Conservation (phyloP, 441 rosid species). For the Gossypium davidsonii region DNA sequence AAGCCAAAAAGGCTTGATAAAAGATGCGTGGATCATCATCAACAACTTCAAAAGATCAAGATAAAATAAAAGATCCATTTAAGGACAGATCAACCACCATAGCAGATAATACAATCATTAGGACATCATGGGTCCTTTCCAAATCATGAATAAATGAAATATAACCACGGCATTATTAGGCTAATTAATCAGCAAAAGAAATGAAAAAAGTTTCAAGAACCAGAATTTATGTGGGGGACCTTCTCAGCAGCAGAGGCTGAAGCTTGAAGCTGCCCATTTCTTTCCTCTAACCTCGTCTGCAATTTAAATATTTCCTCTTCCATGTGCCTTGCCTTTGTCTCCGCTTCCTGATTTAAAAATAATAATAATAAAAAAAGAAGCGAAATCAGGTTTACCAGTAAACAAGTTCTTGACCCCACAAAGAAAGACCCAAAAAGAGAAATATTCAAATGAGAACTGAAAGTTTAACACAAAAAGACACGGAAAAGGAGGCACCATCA, state of each 20-base stretch:
- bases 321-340: slow-evolving; percentile 58
- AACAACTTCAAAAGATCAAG: slow-evolving; percentile 15
- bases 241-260: slow-evolving; percentile 64
- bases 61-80: slow-evolving; percentile 10
- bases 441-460: slow-evolving; percentile 17
- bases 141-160: not conserved
- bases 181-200: slow-evolving; percentile 9
- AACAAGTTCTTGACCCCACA: slow-evolving; percentile 24
- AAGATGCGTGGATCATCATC: not conserved
- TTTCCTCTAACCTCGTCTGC: slow-evolving; percentile 53
- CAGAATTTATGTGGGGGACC: slow-evolving; percentile 34
- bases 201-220: not conserved
- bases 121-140: not conserved
- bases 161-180: not conserved
- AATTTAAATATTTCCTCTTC: slow-evolving; percentile 49
- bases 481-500: slow-evolving; percentile 7
- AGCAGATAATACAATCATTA: slow-evolving; percentile 3
- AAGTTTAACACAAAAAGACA: not conserved
- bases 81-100: slow-evolving; percentile 8
- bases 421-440: slow-evolving; percentile 8
- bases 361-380: not conserved
- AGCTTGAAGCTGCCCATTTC: slow-evolving; percentile 52
- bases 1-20: slow-evolving; percentile 19
- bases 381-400: not conserved
- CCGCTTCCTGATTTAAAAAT: slow-evolving; percentile 53